Base-by-base conservation (phyloP, 1,139 yeast species). In the Yamadazyma oceani region DNA sequence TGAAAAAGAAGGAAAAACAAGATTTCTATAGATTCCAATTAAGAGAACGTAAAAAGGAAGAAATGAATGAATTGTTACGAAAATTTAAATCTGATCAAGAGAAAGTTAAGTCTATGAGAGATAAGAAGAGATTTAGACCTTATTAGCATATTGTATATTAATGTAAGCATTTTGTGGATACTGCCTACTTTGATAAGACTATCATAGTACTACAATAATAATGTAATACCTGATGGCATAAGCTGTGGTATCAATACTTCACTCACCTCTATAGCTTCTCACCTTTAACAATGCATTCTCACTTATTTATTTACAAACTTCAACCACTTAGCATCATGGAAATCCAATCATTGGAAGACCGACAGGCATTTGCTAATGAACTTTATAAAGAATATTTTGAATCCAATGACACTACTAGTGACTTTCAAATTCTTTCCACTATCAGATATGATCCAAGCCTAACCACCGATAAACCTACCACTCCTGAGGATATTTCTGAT, bases 1-100 rank as follows among this genome's bases (percentile, higher is more conserved):
- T 75, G 63, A 81, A 85, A 61, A 81, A 76, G 67, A 85, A 86
- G 62, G 94, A 89, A 51, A 87, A 89, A 69, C 76, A 77, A 48
- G 97, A 94, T 63, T 92, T 94, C 70, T 94, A 94, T 69, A 76
- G 96, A 53, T 94, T 90, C 79, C 99, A 94, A 66, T 78, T 92
- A 51, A 81, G 98, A 62, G 96, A 94, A 58, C 78, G 80, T 57
- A 92, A 90, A 75, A 92, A 92, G 71, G 80, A 78, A 47, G 96
- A 90, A 60, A 88, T 92, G 87, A 87, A 87, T 57, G 89, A 86
- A 37, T 69, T 94, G 56, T 70, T 92, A 55, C 71, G 66, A 44
- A 86, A 89, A 60, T 94, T 89, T 66, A 88, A 85, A 58, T 81
- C 83, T 45, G 98, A 94, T 62, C 97, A 92, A 66, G 92, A 83